phyloP scores from a whole-genome alignment of 768 basidiomycete genomes.

The Tricholoma furcatifolium region DNA sequence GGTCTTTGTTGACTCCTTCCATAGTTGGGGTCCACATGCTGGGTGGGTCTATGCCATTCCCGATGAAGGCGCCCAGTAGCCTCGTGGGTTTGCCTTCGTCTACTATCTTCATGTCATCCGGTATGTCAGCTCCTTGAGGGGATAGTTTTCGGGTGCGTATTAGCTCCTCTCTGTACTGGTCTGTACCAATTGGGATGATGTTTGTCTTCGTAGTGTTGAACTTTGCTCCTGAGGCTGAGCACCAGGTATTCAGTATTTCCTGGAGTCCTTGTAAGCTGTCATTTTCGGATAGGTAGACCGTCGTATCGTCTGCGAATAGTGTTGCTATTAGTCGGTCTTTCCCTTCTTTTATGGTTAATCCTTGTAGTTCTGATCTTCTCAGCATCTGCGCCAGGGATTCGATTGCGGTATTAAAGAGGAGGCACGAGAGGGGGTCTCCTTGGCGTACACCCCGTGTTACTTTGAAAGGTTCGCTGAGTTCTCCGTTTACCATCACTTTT shows the following conservation, averaged over 20 bases:
- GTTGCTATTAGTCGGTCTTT: not conserved
- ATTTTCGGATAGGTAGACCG: too few species aligned
- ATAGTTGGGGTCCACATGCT: constrained; percentile 6
- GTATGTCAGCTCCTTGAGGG: not conserved
- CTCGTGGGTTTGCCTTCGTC: too few species aligned
- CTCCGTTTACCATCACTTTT: too few species aligned
- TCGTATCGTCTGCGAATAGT: too few species aligned
- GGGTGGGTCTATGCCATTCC: not conserved
- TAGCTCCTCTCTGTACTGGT: not conserved
- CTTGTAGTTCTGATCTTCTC: constrained; percentile 6
- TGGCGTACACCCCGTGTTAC: constrained; percentile 15
- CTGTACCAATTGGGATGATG: not conserved
- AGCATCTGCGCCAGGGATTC: too few species aligned
- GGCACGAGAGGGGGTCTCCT: constrained; percentile 23
- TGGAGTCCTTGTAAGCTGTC: not conserved
- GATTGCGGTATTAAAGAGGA: too few species aligned
- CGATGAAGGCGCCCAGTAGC: constrained; percentile 1
- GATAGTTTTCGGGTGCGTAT: not conserved
- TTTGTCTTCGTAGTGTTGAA: too few species aligned
- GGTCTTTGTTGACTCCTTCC: not conserved
- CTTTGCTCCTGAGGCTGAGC: too few species aligned
- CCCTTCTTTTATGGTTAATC: constrained; percentile 6
- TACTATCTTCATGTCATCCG: not conserved
- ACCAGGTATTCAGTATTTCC: not conserved
- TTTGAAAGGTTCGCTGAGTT: too few species aligned